phyloP scores from a whole-genome alignment of 305 asterid genomes.

The Fraxinus angustifolia region DNA sequence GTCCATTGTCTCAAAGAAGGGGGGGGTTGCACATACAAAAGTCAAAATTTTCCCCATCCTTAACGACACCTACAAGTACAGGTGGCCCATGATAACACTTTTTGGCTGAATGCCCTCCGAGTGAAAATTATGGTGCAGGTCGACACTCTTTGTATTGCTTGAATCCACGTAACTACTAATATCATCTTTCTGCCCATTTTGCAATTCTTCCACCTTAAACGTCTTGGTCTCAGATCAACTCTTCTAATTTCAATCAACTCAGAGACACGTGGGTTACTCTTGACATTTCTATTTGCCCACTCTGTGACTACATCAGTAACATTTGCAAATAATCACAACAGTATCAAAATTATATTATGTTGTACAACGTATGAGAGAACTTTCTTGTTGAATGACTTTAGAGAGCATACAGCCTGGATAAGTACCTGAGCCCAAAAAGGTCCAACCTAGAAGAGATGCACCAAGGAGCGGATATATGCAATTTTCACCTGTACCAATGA shows the following conservation, averaged over 20 bases:
- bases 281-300: constrained; percentile 76
- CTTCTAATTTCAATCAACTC: constrained; percentile 70
- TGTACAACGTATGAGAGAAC: not conserved
- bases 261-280: constrained; percentile 62
- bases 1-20: constrained; percentile 82
- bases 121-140: constrained; percentile 21
- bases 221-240: constrained; percentile 29
- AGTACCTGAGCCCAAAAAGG: constrained; percentile 81
- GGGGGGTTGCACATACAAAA: constrained; percentile 97
- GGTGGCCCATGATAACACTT: constrained; percentile 43
- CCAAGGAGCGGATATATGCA: constrained; percentile 94
- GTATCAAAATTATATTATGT: not conserved
- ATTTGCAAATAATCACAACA: constrained; percentile 38
- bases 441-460: constrained; percentile 89
- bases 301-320: constrained; percentile 75
- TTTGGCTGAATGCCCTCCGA: constrained; percentile 23
- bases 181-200: constrained; percentile 17
- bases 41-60: constrained; percentile 68
- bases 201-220: constrained; percentile 22
- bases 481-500: constrained; percentile 83
- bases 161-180: constrained; percentile 22
- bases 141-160: constrained; percentile 13
- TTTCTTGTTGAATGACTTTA: not conserved
- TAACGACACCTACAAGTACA: constrained; percentile 63
- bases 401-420: not conserved